phyloP scores from a whole-genome alignment of 2,329 filamentous ascomycete species.

The Hypoxylon sp. region DNA sequence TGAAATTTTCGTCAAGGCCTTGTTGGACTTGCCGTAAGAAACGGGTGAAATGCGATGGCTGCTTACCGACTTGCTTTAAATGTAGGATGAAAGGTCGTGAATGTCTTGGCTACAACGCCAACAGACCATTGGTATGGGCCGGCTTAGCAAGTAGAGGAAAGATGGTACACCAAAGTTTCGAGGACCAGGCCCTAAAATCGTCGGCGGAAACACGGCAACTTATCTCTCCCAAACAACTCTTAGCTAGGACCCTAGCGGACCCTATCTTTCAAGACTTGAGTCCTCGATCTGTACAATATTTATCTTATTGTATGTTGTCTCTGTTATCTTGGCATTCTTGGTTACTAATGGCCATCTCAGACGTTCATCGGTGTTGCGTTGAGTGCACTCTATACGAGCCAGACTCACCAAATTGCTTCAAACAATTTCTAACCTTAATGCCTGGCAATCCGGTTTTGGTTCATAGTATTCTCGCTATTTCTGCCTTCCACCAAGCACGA shows the following conservation, averaged over 20 bases:
- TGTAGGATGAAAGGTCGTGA: conserved; percentile 9
- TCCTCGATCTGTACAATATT: conserved; percentile 8
- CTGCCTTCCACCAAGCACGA: conserved; percentile 24
- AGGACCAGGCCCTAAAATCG: not conserved
- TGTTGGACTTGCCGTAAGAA: conserved; percentile 26
- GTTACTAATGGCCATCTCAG: conserved; percentile 7
- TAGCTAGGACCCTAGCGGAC: conserved; percentile 5
- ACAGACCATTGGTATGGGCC: conserved; percentile 21
- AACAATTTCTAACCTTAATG: conserved; percentile 19
- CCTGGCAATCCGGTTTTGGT: conserved; percentile 22
- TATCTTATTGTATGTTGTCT: conserved; percentile 21
- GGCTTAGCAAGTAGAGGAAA: conserved; percentile 21
- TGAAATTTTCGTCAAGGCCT: conserved; percentile 9
- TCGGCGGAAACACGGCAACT: not conserved
- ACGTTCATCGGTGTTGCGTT: conserved; percentile 22
- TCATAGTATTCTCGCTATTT: conserved; percentile 21
- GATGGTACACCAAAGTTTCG: conserved; percentile 2
- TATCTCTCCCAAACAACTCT: not conserved
- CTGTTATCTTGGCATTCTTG: not conserved
- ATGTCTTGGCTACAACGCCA: conserved; percentile 22
- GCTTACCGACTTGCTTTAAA: conserved; percentile 29
- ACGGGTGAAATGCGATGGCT: conserved; percentile 24
- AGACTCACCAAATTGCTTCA: conserved; percentile 14
- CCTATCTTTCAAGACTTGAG: conserved; percentile 16
- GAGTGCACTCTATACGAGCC: conserved; percentile 25